A percentile compares a stretch with the other conserved stretches of the same genome.
Conservation (phyloP, 768 basidiomycete genomes). For the Hebeloma cylindrosporum region DNA sequence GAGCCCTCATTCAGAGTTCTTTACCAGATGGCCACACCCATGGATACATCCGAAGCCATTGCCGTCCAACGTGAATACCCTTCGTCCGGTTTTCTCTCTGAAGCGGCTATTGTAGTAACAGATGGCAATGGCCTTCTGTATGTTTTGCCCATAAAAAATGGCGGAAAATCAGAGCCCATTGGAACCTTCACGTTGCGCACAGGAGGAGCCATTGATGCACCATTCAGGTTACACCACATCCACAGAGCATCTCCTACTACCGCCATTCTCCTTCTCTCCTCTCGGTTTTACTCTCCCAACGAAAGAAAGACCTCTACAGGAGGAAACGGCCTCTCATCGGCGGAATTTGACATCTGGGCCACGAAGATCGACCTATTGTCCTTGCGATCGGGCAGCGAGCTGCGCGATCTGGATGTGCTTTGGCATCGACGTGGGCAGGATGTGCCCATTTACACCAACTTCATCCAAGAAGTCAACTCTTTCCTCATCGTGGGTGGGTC, state of each 20-base stretch:
- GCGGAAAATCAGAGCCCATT: constrained; percentile 43
- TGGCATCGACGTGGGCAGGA: constrained; percentile 73
- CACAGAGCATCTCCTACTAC: constrained; percentile 37
- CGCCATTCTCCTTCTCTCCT: constrained; percentile 57
- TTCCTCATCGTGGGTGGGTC: constrained; percentile 63
- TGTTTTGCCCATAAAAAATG: constrained; percentile 45
- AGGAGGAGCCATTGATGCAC: constrained; percentile 39
- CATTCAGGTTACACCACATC: constrained; percentile 45
- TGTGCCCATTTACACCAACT: constrained; percentile 62
- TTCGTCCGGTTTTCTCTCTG: constrained; percentile 57
- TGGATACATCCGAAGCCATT: constrained; percentile 40
- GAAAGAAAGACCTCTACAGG: constrained; percentile 15
- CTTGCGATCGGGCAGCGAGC: constrained; percentile 27
- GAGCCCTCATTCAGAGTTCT: constrained; percentile 54
- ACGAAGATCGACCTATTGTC: constrained; percentile 49
- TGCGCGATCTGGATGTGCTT: constrained; percentile 47
- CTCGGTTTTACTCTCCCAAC: constrained; percentile 42
- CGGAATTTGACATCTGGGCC: constrained; percentile 68
- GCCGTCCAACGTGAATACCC: constrained; percentile 69
- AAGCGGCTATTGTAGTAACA: constrained; percentile 51
- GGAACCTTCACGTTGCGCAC: constrained; percentile 52
- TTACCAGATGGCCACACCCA: constrained; percentile 58
- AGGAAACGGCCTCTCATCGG: constrained; percentile 27
- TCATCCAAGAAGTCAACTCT: constrained; percentile 42
- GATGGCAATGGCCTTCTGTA: constrained; percentile 75